Evolutionary conservation across 2,329 filamentous ascomycete species (phyloP).

Genomic region (Epichloe gansuensis): DNA sequence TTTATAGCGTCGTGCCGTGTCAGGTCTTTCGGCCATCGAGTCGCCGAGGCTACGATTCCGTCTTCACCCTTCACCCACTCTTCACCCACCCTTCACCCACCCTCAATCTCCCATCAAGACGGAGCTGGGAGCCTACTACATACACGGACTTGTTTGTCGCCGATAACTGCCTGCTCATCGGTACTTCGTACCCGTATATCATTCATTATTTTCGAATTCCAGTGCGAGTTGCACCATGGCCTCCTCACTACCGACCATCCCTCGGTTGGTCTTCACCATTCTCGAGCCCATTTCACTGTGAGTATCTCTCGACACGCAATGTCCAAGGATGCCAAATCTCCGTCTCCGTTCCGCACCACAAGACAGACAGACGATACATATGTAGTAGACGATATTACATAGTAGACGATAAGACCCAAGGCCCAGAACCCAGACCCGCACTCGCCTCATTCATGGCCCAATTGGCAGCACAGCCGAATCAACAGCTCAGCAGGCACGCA

Average conservation of each 20-base stretch:
- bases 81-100: too few species aligned
- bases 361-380: not conserved
- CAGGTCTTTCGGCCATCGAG: not conserved
- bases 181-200: too few species aligned
- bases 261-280: slow-evolving; percentile 53
- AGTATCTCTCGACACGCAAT: slow-evolving; percentile 14
- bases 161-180: too few species aligned
- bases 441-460: not conserved
- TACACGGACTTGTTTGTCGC: too few species aligned
- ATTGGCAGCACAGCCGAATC: not conserved
- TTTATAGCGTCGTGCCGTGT: too few species aligned
- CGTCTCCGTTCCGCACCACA: not conserved
- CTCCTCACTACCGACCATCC: slow-evolving; percentile 49
- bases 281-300: slow-evolving; percentile 59
- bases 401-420: not conserved
- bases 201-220: too few species aligned
- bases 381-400: too few species aligned
- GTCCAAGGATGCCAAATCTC: not conserved
- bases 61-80: too few species aligned
- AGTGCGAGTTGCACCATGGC: slow-evolving; percentile 32
- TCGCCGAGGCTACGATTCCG: not conserved
- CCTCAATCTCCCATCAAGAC: too few species aligned
- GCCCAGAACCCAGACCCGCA: not conserved
- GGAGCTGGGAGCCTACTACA: too few species aligned
- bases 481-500: not conserved